Evolutionary conservation across 805 yeast genomes (phyloP), one percentile per base, ranked within the genome.

Genomic region (Wickerhamiella hasegawae): DNA sequence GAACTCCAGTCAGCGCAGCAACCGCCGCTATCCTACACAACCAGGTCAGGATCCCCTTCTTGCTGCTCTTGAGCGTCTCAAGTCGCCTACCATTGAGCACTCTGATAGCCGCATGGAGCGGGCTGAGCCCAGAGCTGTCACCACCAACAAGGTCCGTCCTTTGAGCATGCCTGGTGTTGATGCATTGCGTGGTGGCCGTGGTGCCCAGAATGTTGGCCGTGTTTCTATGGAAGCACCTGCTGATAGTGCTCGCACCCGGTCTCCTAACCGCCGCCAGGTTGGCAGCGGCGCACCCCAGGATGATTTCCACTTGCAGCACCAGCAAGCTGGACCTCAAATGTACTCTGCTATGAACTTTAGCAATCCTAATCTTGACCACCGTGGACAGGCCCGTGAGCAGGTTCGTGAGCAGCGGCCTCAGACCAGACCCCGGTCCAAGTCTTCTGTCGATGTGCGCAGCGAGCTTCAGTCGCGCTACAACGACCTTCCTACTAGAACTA

Each of bases 41-140:
- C 5, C 28, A 26, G 19, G 31, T 19, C n/a, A 43, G n/a, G 74
- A 71, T 44, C 76, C 76, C 6, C 51, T 72, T 30, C 63, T 70
- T 23, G 69, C 71, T 3, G 74, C 74, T 2, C 51, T 71, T 35
- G 69, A 66, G 38, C 64, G 62, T 11, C 47, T 61, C 31, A 58
- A 57, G 45, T 34, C 54, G 4, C 55, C 59, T 3, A 37, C 48
- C 10, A 6, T 38, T 12, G 32, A 32, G 28, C 29, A 21, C 6
- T 21, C 24, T 8, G 10, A 16, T 6, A 16, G 19, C 12, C 12
- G 12, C 6, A 19, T 15, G 6, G 11, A 8, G 6, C 6, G 22
- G 15, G 16, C 31, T 4, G 35, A 33, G 18, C 23, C 31, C n/a
- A 26, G 29, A 14, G 21, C 31, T 4, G 21, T 5, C 16, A 16